These are phyloP conservation scores for Aspergillus phoenicis DNA, from an alignment of 2,329 filamentous ascomycete genomes.

Conservation along the genomic window DNA sequence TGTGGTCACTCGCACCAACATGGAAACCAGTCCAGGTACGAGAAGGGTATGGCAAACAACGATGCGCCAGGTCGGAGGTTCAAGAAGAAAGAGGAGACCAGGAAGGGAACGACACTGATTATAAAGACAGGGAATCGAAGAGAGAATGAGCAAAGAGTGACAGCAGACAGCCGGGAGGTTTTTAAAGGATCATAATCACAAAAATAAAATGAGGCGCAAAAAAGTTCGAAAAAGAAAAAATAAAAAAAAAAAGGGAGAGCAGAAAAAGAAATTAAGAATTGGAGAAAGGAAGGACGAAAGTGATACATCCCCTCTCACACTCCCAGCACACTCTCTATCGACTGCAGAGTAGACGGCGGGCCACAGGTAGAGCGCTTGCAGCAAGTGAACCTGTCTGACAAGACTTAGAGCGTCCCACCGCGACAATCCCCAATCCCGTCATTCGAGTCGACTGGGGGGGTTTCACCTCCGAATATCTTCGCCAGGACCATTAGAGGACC, in stretches of 20 bases:
- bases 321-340: conserved; percentile 17
- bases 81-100: conserved; percentile 10
- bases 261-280: conserved; percentile 16
- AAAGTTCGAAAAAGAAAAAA: background rate
- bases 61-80: background rate
- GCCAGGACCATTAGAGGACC: conserved; percentile 20
- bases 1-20: conserved; percentile 33
- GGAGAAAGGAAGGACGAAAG: conserved; percentile 16
- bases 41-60: conserved; percentile 4
- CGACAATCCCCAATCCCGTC: conserved; percentile 13
- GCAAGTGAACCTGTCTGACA: conserved; percentile 38
- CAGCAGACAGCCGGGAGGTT: conserved; percentile 14
- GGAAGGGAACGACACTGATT: conserved; percentile 5
- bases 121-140: conserved; percentile 4
- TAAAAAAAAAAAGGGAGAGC: background rate
- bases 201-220: conserved; percentile 8
- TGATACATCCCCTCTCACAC: conserved; percentile 27
- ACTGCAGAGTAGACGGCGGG: conserved; percentile 22
- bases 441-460: conserved; percentile 27
- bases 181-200: conserved; percentile 13
- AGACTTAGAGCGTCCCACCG: conserved; percentile 28
- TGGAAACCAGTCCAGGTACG: conserved; percentile 28
- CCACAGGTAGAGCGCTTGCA: conserved; percentile 26
- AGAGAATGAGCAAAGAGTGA: conserved; percentile 21
- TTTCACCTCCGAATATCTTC: conserved; percentile 26